These are phyloP conservation scores for Jacaranda mimosifolia DNA, from an alignment of 257 asterid species.

Conservation along the genomic window DNA sequence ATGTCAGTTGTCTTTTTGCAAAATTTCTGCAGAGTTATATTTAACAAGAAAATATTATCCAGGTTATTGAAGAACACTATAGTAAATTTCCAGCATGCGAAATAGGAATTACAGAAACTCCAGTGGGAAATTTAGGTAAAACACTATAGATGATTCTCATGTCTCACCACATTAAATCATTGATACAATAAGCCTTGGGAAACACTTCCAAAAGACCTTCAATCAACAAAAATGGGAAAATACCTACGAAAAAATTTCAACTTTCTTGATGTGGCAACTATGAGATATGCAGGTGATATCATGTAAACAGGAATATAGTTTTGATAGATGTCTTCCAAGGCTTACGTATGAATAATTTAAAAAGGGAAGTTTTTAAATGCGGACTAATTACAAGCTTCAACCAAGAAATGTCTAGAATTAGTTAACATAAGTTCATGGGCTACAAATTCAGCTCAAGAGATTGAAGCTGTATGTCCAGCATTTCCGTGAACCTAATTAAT, in stretches of 20 bases:
- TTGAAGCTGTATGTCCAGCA: background rate
- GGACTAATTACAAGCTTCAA: slow-evolving; percentile 15
- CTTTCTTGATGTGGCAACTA: background rate
- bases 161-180: no score
- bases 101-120: background rate
- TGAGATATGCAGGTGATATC: background rate
- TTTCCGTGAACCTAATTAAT: background rate
- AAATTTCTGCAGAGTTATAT: slow-evolving; percentile 69
- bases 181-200: no score
- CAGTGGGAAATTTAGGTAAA: background rate
- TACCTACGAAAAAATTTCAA: background rate
- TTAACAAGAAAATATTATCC: slow-evolving; percentile 23
- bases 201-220: no score
- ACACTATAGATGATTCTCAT: no score
- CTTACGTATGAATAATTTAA: no score
- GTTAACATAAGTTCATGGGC: background rate
- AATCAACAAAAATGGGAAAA: no score
- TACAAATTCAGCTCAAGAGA: slow-evolving; percentile 16
- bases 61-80: slow-evolving; percentile 2
- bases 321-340: no score
- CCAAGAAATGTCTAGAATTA: slow-evolving; percentile 1
- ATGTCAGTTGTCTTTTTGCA: slow-evolving; percentile 94
- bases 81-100: slow-evolving; percentile 3
- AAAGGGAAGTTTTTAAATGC: background rate
- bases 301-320: no score